A percentile compares a stretch with the other conserved stretches of the same genome.
These are phyloP conservation scores for Nectriaceae sp. DNA, from an alignment of 2,329 filamentous ascomycete species.

Conservation along the genomic window DNA sequence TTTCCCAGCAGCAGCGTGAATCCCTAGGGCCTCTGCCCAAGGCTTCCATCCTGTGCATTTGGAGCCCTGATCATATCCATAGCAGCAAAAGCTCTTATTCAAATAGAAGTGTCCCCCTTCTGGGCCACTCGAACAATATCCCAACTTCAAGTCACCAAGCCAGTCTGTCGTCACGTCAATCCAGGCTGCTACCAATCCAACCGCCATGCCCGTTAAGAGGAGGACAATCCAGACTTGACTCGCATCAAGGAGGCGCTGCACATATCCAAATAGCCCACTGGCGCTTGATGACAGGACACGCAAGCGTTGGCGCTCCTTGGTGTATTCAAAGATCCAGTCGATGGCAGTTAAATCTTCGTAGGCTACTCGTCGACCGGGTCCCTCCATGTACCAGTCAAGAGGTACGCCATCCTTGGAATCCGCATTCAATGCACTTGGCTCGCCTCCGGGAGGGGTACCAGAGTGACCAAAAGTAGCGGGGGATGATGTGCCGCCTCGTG, in stretches of 20 bases:
- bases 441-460: constrained; percentile 13
- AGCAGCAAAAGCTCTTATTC: constrained; percentile 89
- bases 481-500: background rate
- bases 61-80: constrained; percentile 80
- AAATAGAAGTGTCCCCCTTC: constrained; percentile 89
- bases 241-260: constrained; percentile 74
- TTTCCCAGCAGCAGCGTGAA: constrained; percentile 65
- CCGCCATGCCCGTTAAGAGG: constrained; percentile 79
- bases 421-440: constrained; percentile 16
- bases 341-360: constrained; percentile 98
- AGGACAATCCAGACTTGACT: constrained; percentile 92
- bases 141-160: constrained; percentile 89
- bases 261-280: constrained; percentile 70
- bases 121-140: constrained; percentile 74
- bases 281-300: constrained; percentile 72
- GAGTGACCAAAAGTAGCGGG: constrained; percentile 8
- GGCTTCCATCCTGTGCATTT: constrained; percentile 85
- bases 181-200: constrained; percentile 80
- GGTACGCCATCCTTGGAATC: constrained; percentile 49
- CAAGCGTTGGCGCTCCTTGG: constrained; percentile 87
- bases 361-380: constrained; percentile 83
- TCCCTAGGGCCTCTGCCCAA: constrained; percentile 76
- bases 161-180: constrained; percentile 93
- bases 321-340: constrained; percentile 99
- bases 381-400: constrained; percentile 86